A percentile compares a stretch with the other conserved stretches of the same genome.
These are phyloP conservation scores for Nicotiana tabacum DNA, from an alignment of 257 asterid genomes.

Conservation along the genomic window DNA sequence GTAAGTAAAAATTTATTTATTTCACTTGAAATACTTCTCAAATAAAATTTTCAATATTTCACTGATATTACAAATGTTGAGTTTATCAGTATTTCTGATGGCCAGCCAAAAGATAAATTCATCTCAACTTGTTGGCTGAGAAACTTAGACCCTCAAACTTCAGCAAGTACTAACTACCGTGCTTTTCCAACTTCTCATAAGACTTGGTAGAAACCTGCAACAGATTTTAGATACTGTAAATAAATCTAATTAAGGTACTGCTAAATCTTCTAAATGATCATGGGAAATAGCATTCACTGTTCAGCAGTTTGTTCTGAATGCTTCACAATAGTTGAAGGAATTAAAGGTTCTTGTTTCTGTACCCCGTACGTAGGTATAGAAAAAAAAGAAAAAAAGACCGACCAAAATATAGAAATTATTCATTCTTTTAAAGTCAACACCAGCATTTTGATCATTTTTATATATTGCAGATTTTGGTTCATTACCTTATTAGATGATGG, in stretches of 20 bases:
- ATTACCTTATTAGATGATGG: conserved; percentile 28
- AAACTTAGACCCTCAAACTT: not conserved
- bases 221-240: not conserved
- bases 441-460: too few relatives aligned
- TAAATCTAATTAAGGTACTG: not conserved
- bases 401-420: not conserved
- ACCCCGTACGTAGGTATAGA: too few relatives aligned
- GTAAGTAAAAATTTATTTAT: too few relatives aligned
- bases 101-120: not conserved
- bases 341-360: too few relatives aligned
- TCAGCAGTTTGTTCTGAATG: not conserved
- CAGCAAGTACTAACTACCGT: not conserved
- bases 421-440: too few relatives aligned
- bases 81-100: too few relatives aligned
- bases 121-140: not conserved
- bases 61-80: too few relatives aligned
- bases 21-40: too few relatives aligned
- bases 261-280: not conserved
- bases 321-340: not conserved
- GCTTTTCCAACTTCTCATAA: conserved; percentile 15
- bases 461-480: too few relatives aligned
- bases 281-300: not conserved
- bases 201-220: conserved; percentile 12
- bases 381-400: not conserved
- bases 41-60: too few relatives aligned